Conservation (phyloP, 306 rosid species). For the Delonix regia region DNA sequence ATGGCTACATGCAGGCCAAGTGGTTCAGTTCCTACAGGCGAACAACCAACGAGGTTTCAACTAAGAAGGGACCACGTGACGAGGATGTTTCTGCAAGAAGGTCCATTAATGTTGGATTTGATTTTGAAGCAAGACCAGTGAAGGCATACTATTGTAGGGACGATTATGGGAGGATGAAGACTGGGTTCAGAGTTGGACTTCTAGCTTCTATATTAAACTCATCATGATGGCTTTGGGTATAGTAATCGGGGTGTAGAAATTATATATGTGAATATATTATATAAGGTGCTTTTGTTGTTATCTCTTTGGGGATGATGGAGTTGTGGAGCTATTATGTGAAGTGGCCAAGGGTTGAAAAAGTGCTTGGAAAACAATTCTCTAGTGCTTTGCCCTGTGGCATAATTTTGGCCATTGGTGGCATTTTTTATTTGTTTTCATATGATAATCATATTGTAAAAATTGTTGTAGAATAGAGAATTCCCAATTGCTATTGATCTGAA, state of each 20-base stretch:
- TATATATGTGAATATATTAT: too few relatives aligned
- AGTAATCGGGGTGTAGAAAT: too few relatives aligned
- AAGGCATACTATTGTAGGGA: constrained; percentile 37
- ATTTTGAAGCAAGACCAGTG: constrained; percentile 45
- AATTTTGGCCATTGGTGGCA: background rate
- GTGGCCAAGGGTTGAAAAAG: background rate
- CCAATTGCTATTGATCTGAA: background rate
- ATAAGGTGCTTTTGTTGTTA: background rate
- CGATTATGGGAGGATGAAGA: constrained; percentile 33
- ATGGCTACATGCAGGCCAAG: constrained; percentile 68
- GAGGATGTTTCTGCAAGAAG: constrained; percentile 29
- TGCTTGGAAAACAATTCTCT: background rate
- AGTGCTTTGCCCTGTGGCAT: background rate
- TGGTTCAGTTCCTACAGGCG: constrained; percentile 80
- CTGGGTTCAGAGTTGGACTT: constrained; percentile 55
- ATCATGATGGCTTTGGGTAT: too few relatives aligned
- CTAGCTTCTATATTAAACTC: constrained; percentile 56
- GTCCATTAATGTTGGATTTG: constrained; percentile 44
- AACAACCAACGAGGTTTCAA: constrained; percentile 54
- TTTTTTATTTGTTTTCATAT: background rate
- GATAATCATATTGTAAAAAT: background rate
- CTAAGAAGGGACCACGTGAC: background rate
- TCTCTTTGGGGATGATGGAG: too few relatives aligned
- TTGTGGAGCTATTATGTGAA: background rate
- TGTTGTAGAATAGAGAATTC: background rate